These are phyloP conservation scores for Cladosporium sp. DNA, from an alignment of 2,329 filamentous ascomycete genomes.

Conservation along the genomic window DNA sequence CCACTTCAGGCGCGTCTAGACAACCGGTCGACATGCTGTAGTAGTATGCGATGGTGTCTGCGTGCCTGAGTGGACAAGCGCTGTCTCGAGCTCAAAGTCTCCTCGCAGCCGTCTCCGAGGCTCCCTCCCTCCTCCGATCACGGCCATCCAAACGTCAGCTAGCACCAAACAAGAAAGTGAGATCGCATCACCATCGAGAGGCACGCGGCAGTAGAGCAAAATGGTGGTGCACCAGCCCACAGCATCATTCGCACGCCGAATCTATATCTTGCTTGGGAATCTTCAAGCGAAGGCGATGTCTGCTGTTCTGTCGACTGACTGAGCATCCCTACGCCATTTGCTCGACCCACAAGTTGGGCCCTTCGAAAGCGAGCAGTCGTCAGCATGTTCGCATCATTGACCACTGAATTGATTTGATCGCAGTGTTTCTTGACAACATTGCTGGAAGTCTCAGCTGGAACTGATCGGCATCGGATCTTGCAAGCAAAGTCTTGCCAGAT, in stretches of 20 bases:
- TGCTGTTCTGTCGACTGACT: not conserved
- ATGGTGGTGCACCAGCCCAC: too few relatives aligned
- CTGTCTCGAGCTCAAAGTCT: too few relatives aligned
- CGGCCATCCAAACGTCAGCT: conserved; percentile 7
- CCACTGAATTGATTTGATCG: not conserved
- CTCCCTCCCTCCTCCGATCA: conserved; percentile 12
- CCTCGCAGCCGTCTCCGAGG: not conserved
- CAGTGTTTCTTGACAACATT: not conserved
- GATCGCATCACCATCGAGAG: conserved; percentile 6
- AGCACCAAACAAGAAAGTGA: conserved; percentile 11
- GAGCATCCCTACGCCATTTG: conserved; percentile 5
- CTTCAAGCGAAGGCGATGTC: not conserved
- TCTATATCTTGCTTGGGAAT: not conserved
- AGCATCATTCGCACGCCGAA: not conserved
- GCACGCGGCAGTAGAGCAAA: conserved; percentile 2
- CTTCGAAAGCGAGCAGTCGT: not conserved
- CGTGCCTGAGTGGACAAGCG: too few relatives aligned
- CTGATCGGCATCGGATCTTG: not conserved
- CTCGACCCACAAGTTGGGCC: conserved; percentile 4
- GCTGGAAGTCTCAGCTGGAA: too few relatives aligned
- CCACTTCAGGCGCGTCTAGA: not conserved
- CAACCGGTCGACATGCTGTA: too few relatives aligned
- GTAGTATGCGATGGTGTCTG: too few relatives aligned
- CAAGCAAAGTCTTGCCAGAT: not conserved
- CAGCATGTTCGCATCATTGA: not conserved